Percentiles rank a stretch among this genome's conserved stretches.
These are phyloP conservation scores for Microbotryum scabiosae DNA, from an alignment of 1,284 basidiomycete genomes.

Conservation along the genomic window DNA sequence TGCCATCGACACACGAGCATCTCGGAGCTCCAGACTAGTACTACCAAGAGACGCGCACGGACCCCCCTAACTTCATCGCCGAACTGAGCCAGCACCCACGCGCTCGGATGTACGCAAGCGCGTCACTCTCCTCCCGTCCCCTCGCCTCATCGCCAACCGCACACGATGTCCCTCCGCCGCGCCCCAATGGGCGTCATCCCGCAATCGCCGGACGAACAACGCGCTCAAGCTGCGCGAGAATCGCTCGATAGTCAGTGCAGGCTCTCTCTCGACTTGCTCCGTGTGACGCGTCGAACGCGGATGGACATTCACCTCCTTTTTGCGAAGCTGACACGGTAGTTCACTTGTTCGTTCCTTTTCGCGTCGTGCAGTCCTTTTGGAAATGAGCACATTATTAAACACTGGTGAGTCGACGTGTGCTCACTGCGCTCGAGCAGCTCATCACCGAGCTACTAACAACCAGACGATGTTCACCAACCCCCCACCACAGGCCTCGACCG, in stretches of 20 bases:
- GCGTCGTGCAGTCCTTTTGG: neutral
- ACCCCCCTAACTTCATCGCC: too few relatives aligned
- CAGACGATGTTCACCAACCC: neutral
- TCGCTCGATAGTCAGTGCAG: neutral
- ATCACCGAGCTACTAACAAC: neutral
- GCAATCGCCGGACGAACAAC: neutral
- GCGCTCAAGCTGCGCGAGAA: neutral
- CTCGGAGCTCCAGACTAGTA: too few relatives aligned
- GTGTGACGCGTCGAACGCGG: too few relatives aligned
- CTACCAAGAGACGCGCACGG: too few relatives aligned
- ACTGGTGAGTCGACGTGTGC: neutral
- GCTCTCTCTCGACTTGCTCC: too few relatives aligned
- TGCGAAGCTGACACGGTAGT: neutral
- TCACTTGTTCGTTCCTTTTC: neutral
- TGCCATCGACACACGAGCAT: too few relatives aligned
- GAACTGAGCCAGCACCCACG: too few relatives aligned
- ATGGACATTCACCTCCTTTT: neutral
- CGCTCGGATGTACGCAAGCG: too few relatives aligned
- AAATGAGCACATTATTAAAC: constrained; percentile 4
- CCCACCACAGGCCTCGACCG: constrained; percentile 16
- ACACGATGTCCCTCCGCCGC: neutral
- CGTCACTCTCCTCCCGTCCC: too few relatives aligned
- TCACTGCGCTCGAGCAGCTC: too few relatives aligned
- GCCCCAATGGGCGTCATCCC: neutral
- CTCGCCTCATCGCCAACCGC: neutral